phyloP scores from a whole-genome alignment of 768 basidiomycete genomes.

The Leccinellum albellum region DNA sequence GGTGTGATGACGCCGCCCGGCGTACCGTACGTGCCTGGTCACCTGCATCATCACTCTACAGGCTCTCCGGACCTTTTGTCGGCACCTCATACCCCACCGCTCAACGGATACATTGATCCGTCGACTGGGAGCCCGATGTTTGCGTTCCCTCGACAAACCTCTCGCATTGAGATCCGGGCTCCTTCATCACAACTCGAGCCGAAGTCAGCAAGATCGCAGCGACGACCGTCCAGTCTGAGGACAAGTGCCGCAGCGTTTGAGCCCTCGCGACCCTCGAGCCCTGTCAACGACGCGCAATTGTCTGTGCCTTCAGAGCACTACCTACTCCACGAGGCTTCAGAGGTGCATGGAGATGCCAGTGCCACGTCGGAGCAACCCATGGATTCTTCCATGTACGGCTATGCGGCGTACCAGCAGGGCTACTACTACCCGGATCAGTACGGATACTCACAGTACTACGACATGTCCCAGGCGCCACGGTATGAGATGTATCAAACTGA shows the following conservation, averaged over 20 bases:
- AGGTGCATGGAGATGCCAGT: slow-evolving; percentile 14
- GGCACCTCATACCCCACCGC: slow-evolving; percentile 56
- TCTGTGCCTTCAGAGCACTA: slow-evolving; percentile 16
- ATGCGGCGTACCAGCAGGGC: slow-evolving; percentile 51
- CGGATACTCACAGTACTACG: slow-evolving; percentile 63
- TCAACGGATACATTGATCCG: slow-evolving; percentile 64
- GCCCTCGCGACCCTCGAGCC: slow-evolving; percentile 35
- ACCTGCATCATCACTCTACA: slow-evolving; percentile 57
- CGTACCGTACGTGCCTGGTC: slow-evolving; percentile 54
- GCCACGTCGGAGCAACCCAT: slow-evolving; percentile 25
- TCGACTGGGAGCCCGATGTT: slow-evolving; percentile 68
- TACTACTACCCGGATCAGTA: slow-evolving; percentile 76
- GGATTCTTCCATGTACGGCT: slow-evolving; percentile 46
- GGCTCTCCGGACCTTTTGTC: slow-evolving; percentile 63
- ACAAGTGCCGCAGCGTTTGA: slow-evolving; percentile 51
- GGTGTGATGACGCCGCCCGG: slow-evolving; percentile 48
- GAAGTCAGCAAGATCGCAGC: slow-evolving; percentile 22
- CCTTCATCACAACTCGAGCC: slow-evolving; percentile 35
- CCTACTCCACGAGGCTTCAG: slow-evolving; percentile 5
- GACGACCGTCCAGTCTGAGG: slow-evolving; percentile 42
- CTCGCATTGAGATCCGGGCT: slow-evolving; percentile 72
- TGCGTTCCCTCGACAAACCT: slow-evolving; percentile 65
- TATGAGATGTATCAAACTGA: slow-evolving; percentile 67
- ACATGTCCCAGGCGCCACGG: slow-evolving; percentile 59
- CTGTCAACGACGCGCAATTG: slow-evolving; percentile 13